Base-by-base conservation (phyloP, 352 stramenopile genomes). In the Globisporangium viniferum region DNA sequence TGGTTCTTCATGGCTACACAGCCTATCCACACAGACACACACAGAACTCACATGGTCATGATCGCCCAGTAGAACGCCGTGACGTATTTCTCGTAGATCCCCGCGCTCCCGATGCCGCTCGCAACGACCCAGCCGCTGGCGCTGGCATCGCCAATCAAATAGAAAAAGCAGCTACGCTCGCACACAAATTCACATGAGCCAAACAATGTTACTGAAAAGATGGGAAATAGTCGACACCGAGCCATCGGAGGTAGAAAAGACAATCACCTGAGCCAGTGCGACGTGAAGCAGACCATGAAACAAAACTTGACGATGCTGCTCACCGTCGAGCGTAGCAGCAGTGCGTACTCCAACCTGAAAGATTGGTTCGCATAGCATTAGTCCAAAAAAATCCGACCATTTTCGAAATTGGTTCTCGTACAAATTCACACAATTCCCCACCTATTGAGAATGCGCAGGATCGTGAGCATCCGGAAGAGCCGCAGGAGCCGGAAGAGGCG, bases 321-420 rank as follows among this genome's bases (percentile, higher is more conserved):
- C 22, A 92, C 73, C 3, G 84, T 90, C 36, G 82, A 92, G 15
- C 85, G 85, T 56, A 93, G 86, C 61, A 93, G 81, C 61, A 93
- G 60, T 10, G 82, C 77, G 56, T 90, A 73, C 49, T 73, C 67
- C 62, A 73, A 58, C 29, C 67, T 73, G 57, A 20, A 15, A 15
- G 31, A 61, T 18, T 48, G 8, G 27, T 3, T 20, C 15, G 22
- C 18, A 60, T 22, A 60, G 6, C 14, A 18, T 60, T 12, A 29
- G 41, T 49, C 41, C 5, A 49, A 12, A 33, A 33, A 18, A 49
- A 8, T 49, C 5, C 15, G 15, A 49, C 15, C 15, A 49, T n/a
- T 49, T n/a, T n/a, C 15, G 41, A 49, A 49, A 7, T 22, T n/a
- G 15, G 41, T 49, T n/a, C 5, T 49, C 15, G 9, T 20, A 49